A percentile compares a stretch with the other conserved stretches of the same genome.
Evolutionary conservation across 257 asterid genomes (phyloP).

Genomic region (Plantago elongata): DNA sequence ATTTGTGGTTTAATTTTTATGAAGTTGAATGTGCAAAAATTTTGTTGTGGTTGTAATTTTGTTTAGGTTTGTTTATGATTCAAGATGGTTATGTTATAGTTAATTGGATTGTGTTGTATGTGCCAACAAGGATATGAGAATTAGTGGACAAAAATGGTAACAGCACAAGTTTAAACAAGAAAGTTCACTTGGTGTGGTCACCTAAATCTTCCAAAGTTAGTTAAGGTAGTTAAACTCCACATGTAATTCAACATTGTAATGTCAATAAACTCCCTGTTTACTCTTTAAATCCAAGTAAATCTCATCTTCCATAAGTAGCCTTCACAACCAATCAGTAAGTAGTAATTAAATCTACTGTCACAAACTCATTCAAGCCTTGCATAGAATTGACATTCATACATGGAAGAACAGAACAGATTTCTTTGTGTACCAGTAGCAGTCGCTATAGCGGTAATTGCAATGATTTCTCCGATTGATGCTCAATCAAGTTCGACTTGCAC

Average conservation of each 20-base stretch:
- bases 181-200: not conserved
- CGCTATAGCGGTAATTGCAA: slow-evolving; percentile 12
- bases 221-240: slow-evolving; percentile 60
- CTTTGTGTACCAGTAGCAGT: slow-evolving; percentile 6
- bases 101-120: no score
- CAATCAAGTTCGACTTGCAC: slow-evolving; percentile 44
- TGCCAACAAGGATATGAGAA: no score
- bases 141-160: no score
- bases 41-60: no score
- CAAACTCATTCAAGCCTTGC: not conserved
- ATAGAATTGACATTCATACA: not conserved
- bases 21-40: no score
- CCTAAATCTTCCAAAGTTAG: slow-evolving; percentile 26
- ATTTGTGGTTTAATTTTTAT: no score
- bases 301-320: slow-evolving; percentile 2
- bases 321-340: slow-evolving; percentile 1
- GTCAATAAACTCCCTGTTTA: slow-evolving; percentile 1
- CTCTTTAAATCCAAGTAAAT: slow-evolving; percentile 16
- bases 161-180: no score
- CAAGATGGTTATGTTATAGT: no score
- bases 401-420: slow-evolving; percentile 20
- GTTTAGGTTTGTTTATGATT: no score
- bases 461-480: slow-evolving; percentile 25
- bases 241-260: slow-evolving; percentile 18
- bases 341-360: not conserved